Conservation (phyloP, 2,329 filamentous ascomycete species). For the Claviceps arundinis region DNA sequence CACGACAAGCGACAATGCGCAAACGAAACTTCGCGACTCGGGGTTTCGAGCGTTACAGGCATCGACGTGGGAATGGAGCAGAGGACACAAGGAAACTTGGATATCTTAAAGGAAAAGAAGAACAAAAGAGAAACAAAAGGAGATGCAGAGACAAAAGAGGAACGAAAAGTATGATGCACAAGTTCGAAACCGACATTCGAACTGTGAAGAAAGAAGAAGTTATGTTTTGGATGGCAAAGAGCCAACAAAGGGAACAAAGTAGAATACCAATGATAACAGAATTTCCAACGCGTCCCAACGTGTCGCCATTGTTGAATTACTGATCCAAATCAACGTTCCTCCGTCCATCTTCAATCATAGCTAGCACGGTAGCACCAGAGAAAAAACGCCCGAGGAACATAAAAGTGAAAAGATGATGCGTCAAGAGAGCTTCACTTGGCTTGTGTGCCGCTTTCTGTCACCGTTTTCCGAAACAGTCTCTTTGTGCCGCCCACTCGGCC, state of each 20-base stretch:
- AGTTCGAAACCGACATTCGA: too few species aligned
- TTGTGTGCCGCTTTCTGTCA: constrained; percentile 11
- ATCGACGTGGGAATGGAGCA: background rate
- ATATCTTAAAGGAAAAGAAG: background rate
- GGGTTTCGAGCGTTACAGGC: background rate
- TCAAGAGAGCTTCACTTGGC: constrained; percentile 8
- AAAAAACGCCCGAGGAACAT: too few species aligned
- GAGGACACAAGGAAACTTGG: background rate
- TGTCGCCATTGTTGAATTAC: too few species aligned
- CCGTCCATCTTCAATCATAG: too few species aligned
- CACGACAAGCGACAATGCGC: background rate
- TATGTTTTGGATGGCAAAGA: too few species aligned
- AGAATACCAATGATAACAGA: too few species aligned
- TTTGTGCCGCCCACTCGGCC: constrained; percentile 62
- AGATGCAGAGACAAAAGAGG: background rate
- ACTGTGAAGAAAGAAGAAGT: too few species aligned
- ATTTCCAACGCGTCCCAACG: too few species aligned
- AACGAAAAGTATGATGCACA: too few species aligned
- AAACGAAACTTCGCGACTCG: background rate
- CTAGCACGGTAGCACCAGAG: too few species aligned
- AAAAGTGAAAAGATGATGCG: background rate
- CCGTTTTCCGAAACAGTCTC: constrained; percentile 47
- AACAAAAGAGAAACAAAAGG: background rate
- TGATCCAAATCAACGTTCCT: too few species aligned
- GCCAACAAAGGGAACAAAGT: too few species aligned